These are phyloP conservation scores for Hymenochaete sp. DNA, from an alignment of 1,284 basidiomycete genomes.

Conservation along the genomic window DNA sequence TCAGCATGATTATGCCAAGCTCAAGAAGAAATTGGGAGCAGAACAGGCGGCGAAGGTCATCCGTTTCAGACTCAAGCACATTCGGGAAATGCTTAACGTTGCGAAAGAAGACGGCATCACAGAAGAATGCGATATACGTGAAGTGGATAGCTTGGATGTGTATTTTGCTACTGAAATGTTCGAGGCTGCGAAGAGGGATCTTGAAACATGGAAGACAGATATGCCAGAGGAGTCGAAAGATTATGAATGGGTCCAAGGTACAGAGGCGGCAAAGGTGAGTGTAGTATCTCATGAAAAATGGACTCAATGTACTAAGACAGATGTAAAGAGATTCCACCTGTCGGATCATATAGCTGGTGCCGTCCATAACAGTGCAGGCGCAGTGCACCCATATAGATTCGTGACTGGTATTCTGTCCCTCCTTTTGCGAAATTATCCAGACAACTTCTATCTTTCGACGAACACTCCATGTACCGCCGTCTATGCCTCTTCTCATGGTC, in stretches of 20 bases:
- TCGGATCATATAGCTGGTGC: slow-evolving; percentile 36
- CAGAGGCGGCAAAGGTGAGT: slow-evolving; percentile 42
- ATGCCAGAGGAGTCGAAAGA: slow-evolving; percentile 35
- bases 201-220: slow-evolving; percentile 35
- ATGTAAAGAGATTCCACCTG: slow-evolving; percentile 35
- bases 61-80: slow-evolving; percentile 50
- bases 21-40: slow-evolving; percentile 40
- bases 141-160: slow-evolving; percentile 44
- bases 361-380: slow-evolving; percentile 40
- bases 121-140: slow-evolving; percentile 33
- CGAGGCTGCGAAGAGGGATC: slow-evolving; percentile 30
- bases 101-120: slow-evolving; percentile 40
- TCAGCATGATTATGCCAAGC: slow-evolving; percentile 48
- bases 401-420: slow-evolving; percentile 42
- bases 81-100: slow-evolving; percentile 37
- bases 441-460: slow-evolving; percentile 43
- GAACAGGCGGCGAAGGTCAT: slow-evolving; percentile 45
- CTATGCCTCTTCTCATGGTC: slow-evolving; percentile 16
- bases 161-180: slow-evolving; percentile 33
- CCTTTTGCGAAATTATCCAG: slow-evolving; percentile 35
- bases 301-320: slow-evolving; percentile 1
- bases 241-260: slow-evolving; percentile 33
- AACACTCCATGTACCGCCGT: slow-evolving; percentile 43
- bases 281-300: slow-evolving; percentile 1
- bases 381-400: slow-evolving; percentile 51